Base-by-base conservation (phyloP, 73 alveolate genomes). In the Paramecium primaurelia region DNA sequence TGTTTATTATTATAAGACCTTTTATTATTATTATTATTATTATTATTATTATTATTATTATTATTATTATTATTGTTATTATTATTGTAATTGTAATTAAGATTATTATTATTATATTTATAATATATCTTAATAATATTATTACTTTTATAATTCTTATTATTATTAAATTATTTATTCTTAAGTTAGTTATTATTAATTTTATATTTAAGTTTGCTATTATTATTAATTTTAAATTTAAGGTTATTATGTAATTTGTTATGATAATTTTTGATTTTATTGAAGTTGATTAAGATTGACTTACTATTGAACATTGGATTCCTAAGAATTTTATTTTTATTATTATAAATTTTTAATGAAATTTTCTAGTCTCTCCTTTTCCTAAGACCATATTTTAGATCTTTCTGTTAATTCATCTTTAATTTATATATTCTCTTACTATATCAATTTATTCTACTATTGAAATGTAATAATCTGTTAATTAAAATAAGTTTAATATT, bases 371-470 rank as follows among this genome's bases (percentile, higher is more conserved):
- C 91, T 40, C 18, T 80, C 71, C 49, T 80, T 80, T 80, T 80
- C 91, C 49, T 80, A 26, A 5, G 71, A 26, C 91, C 91, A 80
- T 11, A 80, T 80, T 2, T 80, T 80, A 8, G 47, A 45, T 49
- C 91, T 80, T 18, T 80, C 91, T 3, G 49, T 25, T 80, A 80
- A 45, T 45, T 80, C 91, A n/a, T 25, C 58, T 36, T 80, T 80
- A 3, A 80, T 22, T 47, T 20, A 45, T 5, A 7, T n/a, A 47
- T 80, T 32, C 18, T 80, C 91, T 14, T 25, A 14, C 6, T 80
- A 47, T 0, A 80, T 32, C 16, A 16, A 8, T 28, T 80, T 80
- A 34, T 20, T 10, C 32, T 80, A 25, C n/a, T 80, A 7, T 45
- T 80, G 30, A 10, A 36, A 73, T 18, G 91, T 51, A 22, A 32